These are phyloP conservation scores for Daldinia childiae DNA, from an alignment of 495 filamentous ascomycete species.

Conservation along the genomic window DNA sequence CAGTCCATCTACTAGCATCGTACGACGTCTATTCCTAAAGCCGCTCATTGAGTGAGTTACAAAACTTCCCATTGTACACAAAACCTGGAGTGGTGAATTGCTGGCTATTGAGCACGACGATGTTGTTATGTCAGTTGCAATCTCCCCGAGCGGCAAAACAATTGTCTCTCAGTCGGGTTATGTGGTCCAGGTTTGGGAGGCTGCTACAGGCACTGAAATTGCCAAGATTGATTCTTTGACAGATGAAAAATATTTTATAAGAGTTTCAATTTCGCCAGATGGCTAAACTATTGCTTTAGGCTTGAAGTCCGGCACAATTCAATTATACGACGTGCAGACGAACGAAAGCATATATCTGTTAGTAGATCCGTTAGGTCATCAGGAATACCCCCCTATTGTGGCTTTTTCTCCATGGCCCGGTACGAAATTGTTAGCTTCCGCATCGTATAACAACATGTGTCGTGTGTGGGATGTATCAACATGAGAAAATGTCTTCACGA, in stretches of 20 bases:
- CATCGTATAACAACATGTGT: not conserved
- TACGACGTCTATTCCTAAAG: conserved; percentile 14
- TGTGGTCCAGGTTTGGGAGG: conserved; percentile 15
- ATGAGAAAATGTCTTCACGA: not conserved
- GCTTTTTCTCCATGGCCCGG: conserved; percentile 2
- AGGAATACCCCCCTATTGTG: not conserved
- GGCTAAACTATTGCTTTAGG: conserved; percentile 12
- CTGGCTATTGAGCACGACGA: not conserved
- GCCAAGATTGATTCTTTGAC: not conserved
- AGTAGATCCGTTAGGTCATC: not conserved
- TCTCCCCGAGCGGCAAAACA: conserved; percentile 14
- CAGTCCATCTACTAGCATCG: conserved; percentile 17
- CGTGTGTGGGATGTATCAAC: conserved; percentile 19
- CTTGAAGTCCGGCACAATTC: not conserved
- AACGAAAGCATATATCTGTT: too few species aligned
- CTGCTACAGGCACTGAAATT: conserved; percentile 14
- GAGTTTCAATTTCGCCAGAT: conserved; percentile 9
- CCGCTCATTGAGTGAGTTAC: conserved; percentile 10
- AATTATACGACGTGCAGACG: conserved; percentile 14
- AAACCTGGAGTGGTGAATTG: not conserved
- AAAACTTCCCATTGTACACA: not conserved
- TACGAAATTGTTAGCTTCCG: conserved; percentile 8
- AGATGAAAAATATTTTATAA: too few species aligned
- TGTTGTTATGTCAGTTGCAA: not conserved
- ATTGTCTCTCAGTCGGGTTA: conserved; percentile 8